Evolutionary conservation across 208 protist genomes (phyloP), one percentile per base, ranked within the genome.

Genomic region (Trypanosoma cruzi): DNA sequence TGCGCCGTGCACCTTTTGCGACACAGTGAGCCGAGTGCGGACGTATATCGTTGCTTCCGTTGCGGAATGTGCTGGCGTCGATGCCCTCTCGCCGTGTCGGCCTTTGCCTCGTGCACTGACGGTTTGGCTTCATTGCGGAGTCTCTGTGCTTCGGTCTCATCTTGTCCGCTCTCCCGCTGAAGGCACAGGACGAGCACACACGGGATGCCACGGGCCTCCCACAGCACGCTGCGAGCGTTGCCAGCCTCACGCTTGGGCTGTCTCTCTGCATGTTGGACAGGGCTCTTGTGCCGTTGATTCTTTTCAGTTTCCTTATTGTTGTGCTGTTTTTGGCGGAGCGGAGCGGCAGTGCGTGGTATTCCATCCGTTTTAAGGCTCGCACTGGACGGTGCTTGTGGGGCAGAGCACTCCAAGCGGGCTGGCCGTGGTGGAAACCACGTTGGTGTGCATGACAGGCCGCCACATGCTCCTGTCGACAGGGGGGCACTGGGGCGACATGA

Each of bases 91-190:
- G 85, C 18, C 80, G 90, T 49, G 84, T 77, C 62, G 85, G 86
- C 29, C 93, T 95, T 62, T 82, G 90, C 14, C 56, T 93, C 14
- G 75, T 95, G 52, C 93, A 95, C 68, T 95, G 90, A 86, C 85
- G 93, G 78, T 95, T 95, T 40, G 90, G 93, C 68, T 58, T 95
- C 53, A 79, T 95, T 52, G 78, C 82, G 20, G 89, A 85, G 13
- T 64, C 84, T 54, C 66, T 84, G 49, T 95, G 83, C 77, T 90
- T 92, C 44, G 64, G 66, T 0, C 69, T 95, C 2, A 79, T 95
- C 10, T 64, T 83, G 14, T 95, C 86, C 1, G 58, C 83, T 24
- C 75, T 95, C 42, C 89, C 87, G 40, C 54, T 89, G 44, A 77
- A 68, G 63, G 71, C 78, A 24, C 18, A 63, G 64, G 62, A 72